A percentile compares a stretch with the other conserved stretches of the same genome.
These are phyloP conservation scores for Phoma sp. DNA, from an alignment of 2,329 filamentous ascomycete species.

Conservation along the genomic window DNA sequence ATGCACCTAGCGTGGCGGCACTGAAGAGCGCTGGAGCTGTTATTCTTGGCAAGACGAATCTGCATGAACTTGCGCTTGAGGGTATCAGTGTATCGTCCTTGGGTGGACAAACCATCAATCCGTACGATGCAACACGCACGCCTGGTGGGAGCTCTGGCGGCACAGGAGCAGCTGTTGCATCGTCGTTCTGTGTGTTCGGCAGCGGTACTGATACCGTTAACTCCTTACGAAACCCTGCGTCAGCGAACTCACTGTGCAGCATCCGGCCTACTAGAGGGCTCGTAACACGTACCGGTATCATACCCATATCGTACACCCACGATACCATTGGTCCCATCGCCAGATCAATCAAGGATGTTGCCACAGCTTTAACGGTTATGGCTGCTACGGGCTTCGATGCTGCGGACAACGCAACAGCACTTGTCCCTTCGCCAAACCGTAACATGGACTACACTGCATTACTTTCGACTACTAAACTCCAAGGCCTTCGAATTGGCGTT, in stretches of 20 bases:
- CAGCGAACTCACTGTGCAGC: slow-evolving; percentile 67
- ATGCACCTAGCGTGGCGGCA: slow-evolving; percentile 60
- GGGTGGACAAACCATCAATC: slow-evolving; percentile 70
- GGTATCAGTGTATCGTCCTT: slow-evolving; percentile 68
- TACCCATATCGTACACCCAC: slow-evolving; percentile 65
- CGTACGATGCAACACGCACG: slow-evolving; percentile 70
- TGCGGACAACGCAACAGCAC: slow-evolving; percentile 61
- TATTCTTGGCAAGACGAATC: slow-evolving; percentile 64
- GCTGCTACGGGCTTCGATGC: slow-evolving; percentile 59
- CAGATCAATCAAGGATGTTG: slow-evolving; percentile 59
- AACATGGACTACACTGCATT: slow-evolving; percentile 58
- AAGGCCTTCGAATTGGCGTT: slow-evolving; percentile 58
- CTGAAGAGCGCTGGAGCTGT: slow-evolving; percentile 61
- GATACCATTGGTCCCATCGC: slow-evolving; percentile 65
- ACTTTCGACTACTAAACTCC: slow-evolving; percentile 46
- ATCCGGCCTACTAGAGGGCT: slow-evolving; percentile 64
- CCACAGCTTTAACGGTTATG: slow-evolving; percentile 62
- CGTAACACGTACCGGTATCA: slow-evolving; percentile 60
- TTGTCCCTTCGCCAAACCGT: slow-evolving; percentile 52
- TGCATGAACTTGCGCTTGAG: slow-evolving; percentile 71
- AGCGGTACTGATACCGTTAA: slow-evolving; percentile 70
- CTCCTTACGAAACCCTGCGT: slow-evolving; percentile 66
- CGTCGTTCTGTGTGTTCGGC: slow-evolving; percentile 65
- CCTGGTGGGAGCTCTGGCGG: slow-evolving; percentile 71
- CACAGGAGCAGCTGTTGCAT: slow-evolving; percentile 66